These are phyloP conservation scores for Saussurea involucrata DNA, from an alignment of 129 eudicot species.

Conservation along the genomic window DNA sequence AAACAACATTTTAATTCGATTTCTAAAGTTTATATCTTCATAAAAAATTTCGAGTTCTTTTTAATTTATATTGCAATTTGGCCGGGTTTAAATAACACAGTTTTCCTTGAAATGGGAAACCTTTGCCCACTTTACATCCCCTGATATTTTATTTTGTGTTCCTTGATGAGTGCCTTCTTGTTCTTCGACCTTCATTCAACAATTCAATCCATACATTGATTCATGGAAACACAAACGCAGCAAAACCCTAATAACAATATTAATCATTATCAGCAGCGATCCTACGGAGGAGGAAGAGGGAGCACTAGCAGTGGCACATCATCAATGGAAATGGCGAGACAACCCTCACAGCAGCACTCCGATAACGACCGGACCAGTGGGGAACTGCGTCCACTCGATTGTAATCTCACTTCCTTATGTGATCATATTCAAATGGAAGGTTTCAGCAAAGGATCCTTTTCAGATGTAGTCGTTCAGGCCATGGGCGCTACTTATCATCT, in stretches of 20 bases:
- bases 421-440: slow-evolving; percentile 89
- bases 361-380: slow-evolving; percentile 40
- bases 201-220: slow-evolving; percentile 6
- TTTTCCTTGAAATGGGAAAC: not conserved
- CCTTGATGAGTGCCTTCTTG: not conserved
- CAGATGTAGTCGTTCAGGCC: slow-evolving; percentile 82
- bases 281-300: slow-evolving; percentile 29
- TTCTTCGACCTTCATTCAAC: slow-evolving; percentile 3
- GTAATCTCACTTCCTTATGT: slow-evolving; percentile 74
- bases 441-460: slow-evolving; percentile 71
- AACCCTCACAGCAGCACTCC: slow-evolving; percentile 38
- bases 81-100: not conserved
- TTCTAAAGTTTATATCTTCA: too few relatives aligned
- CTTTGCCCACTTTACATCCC: slow-evolving; percentile 13
- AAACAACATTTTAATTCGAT: too few relatives aligned
- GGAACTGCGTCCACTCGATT: slow-evolving; percentile 60
- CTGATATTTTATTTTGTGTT: not conserved
- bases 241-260: slow-evolving; percentile 27
- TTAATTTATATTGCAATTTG: too few relatives aligned
- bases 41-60: too few relatives aligned
- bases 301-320: slow-evolving; percentile 38
- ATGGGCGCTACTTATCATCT: slow-evolving; percentile 85
- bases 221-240: slow-evolving; percentile 26
- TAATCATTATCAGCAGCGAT: slow-evolving; percentile 15
- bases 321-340: slow-evolving; percentile 37